These are phyloP conservation scores for Aspergillus puulaauensis DNA, from an alignment of 2,329 filamentous ascomycete species.

Conservation along the genomic window DNA sequence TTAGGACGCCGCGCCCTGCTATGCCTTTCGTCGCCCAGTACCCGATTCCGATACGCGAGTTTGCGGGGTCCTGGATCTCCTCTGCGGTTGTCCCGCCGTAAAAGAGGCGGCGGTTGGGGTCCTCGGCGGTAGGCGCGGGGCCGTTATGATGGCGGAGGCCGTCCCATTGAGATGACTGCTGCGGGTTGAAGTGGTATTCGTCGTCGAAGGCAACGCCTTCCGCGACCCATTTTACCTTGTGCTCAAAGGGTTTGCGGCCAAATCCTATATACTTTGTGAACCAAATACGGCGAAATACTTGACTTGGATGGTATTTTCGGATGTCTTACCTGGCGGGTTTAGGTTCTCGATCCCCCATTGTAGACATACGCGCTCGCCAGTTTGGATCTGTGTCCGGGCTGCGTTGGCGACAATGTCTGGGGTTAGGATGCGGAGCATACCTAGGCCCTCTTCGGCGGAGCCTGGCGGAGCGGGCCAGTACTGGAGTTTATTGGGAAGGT, in stretches of 20 bases:
- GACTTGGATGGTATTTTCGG: not conserved
- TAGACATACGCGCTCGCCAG: constrained; percentile 54
- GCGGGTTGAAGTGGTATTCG: constrained; percentile 54
- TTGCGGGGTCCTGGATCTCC: constrained; percentile 34
- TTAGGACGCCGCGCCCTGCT: constrained; percentile 41
- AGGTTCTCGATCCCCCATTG: constrained; percentile 60
- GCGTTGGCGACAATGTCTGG: constrained; percentile 52
- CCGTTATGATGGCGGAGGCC: constrained; percentile 52
- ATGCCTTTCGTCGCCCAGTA: constrained; percentile 41
- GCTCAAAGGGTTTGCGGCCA: constrained; percentile 51
- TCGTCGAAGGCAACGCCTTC: constrained; percentile 51
- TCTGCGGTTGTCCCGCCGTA: constrained; percentile 37
- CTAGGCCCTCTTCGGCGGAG: constrained; percentile 54
- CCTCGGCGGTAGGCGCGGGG: constrained; percentile 37
- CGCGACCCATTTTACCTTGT: constrained; percentile 51
- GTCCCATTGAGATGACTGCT: constrained; percentile 57
- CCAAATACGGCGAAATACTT: no score
- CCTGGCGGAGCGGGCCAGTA: constrained; percentile 50
- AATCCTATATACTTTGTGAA: constrained; percentile 39
- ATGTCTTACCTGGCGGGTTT: constrained; percentile 38
- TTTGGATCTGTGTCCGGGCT: constrained; percentile 53
- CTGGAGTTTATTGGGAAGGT: constrained; percentile 50
- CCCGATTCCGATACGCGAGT: constrained; percentile 37
- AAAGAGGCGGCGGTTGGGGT: constrained; percentile 31
- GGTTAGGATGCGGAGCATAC: constrained; percentile 54